These are phyloP conservation scores for Ascochyta koolunga DNA, from an alignment of 2,329 filamentous ascomycete species.

Conservation along the genomic window DNA sequence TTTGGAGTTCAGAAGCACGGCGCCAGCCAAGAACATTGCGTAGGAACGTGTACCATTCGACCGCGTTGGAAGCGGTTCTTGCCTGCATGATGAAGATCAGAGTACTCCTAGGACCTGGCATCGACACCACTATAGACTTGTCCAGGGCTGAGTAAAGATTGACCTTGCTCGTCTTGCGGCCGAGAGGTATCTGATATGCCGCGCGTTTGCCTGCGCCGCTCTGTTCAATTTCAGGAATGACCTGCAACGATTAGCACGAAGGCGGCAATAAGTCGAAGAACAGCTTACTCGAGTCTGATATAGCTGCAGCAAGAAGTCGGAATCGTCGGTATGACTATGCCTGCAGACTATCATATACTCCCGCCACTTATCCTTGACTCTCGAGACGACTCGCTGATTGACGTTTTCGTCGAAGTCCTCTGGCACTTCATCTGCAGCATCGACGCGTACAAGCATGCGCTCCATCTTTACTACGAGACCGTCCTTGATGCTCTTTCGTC, in stretches of 20 bases:
- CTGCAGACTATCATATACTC: slow-evolving; percentile 69
- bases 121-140: slow-evolving; percentile 70
- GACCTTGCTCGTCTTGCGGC: slow-evolving; percentile 59
- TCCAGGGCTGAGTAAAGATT: slow-evolving; percentile 71
- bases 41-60: slow-evolving; percentile 73
- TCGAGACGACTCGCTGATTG: slow-evolving; percentile 64
- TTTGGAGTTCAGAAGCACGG: slow-evolving; percentile 61
- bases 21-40: slow-evolving; percentile 64
- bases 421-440: slow-evolving; percentile 59
- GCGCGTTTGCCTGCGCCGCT: slow-evolving; percentile 60
- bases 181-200: slow-evolving; percentile 63
- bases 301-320: slow-evolving; percentile 63
- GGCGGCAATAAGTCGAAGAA: neutral
- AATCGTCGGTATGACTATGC: slow-evolving; percentile 60
- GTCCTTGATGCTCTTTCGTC: slow-evolving; percentile 54
- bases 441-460: slow-evolving; percentile 70
- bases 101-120: slow-evolving; percentile 59
- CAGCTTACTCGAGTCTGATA: slow-evolving; percentile 62
- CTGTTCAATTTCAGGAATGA: slow-evolving; percentile 65
- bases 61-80: slow-evolving; percentile 64
- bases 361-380: slow-evolving; percentile 67
- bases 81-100: slow-evolving; percentile 66
- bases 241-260: slow-evolving; percentile 33
- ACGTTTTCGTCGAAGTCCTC: slow-evolving; percentile 69
- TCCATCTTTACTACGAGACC: slow-evolving; percentile 72